Evolutionary conservation across 2,329 filamentous ascomycete genomes (phyloP).

Genomic region (Sarocladiaceae sp.): DNA sequence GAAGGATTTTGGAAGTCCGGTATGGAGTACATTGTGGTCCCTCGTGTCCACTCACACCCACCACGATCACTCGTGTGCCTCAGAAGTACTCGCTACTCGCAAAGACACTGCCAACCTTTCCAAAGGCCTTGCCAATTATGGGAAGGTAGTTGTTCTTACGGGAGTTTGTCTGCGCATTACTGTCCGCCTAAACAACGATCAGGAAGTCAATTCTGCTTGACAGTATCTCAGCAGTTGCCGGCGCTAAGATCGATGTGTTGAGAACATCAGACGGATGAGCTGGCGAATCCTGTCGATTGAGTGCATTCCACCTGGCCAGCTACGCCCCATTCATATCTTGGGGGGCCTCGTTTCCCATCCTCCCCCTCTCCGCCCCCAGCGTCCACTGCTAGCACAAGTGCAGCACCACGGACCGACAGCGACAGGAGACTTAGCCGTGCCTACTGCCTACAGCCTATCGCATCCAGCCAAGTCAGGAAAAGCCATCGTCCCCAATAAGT

Average conservation of each 20-base stretch:
- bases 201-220: neutral
- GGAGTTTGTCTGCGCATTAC: neutral
- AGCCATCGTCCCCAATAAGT: neutral
- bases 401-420: neutral
- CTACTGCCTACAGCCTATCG: conserved; percentile 3
- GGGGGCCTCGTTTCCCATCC: neutral
- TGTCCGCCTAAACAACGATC: neutral
- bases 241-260: neutral
- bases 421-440: too few relatives aligned
- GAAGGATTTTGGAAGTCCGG: neutral
- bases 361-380: neutral
- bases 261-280: neutral
- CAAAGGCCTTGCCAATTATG: neutral
- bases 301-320: neutral
- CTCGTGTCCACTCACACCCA: neutral
- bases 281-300: neutral
- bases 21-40: conserved; percentile 2
- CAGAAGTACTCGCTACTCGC: conserved; percentile 1
- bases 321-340: neutral
- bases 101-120: neutral
- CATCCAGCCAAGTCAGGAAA: neutral
- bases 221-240: neutral
- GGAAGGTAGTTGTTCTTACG: neutral
- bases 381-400: neutral
- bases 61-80: neutral